Conservation (phyloP, 345 rosid species). For the Limnanthes douglasii region DNA sequence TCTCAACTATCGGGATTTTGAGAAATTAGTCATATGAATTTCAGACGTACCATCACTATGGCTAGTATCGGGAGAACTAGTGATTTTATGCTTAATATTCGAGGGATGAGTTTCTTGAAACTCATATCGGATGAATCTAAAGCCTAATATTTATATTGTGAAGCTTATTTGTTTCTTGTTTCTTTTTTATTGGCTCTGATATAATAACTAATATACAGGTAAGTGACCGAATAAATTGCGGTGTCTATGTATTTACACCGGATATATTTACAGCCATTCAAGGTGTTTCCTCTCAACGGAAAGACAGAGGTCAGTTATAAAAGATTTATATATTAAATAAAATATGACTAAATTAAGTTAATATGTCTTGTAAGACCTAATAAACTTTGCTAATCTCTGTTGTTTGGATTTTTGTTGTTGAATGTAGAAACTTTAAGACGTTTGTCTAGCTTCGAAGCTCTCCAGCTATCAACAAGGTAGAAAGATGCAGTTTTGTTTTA, state of each 20-base stretch:
- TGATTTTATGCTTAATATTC: too few relatives aligned
- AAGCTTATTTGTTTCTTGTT: neutral
- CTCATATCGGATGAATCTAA: too few relatives aligned
- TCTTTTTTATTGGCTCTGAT: conserved; percentile 1
- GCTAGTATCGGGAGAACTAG: too few relatives aligned
- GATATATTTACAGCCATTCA: conserved; percentile 61
- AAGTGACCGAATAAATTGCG: conserved; percentile 80
- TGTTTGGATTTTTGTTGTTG: conserved; percentile 5
- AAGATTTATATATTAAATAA: conserved; percentile 1
- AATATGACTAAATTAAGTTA: too few relatives aligned
- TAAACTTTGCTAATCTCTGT: conserved; percentile 4
- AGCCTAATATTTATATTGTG: neutral
- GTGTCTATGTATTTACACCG: conserved; percentile 75
- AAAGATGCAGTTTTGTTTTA: too few relatives aligned
- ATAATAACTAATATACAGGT: conserved; percentile 35
- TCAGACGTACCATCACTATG: too few relatives aligned
- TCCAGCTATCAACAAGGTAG: conserved; percentile 75
- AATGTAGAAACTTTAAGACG: conserved; percentile 61
- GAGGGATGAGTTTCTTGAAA: too few relatives aligned
- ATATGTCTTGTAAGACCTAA: neutral
- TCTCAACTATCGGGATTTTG: too few relatives aligned
- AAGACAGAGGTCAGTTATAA: conserved; percentile 52
- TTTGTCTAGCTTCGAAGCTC: conserved; percentile 90
- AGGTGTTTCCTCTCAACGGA: conserved; percentile 47
- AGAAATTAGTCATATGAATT: too few relatives aligned